Conservation (phyloP, 1,284 basidiomycete species). For the Trichosporon sp. region DNA sequence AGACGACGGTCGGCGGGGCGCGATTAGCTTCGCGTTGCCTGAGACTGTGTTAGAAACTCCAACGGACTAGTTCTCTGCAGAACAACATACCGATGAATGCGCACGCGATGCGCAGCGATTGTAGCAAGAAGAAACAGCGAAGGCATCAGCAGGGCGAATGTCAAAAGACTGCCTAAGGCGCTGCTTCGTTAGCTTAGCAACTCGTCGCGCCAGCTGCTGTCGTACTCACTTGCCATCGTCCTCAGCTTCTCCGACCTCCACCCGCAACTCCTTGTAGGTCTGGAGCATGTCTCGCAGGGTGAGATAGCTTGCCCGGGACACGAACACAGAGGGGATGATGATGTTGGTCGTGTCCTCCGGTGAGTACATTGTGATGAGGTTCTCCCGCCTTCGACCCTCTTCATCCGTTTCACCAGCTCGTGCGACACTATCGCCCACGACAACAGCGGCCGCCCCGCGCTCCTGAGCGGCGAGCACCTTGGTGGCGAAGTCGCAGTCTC, state of each 20-base stretch:
- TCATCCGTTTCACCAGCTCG: slow-evolving; percentile 46
- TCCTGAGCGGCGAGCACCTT: slow-evolving; percentile 77
- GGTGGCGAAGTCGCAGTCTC: slow-evolving; percentile 77
- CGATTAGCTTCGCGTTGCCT: slow-evolving; percentile 47
- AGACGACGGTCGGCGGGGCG: slow-evolving; percentile 43
- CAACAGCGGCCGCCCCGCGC: slow-evolving; percentile 74
- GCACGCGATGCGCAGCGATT: slow-evolving; percentile 40
- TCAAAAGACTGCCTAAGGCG: slow-evolving; percentile 40
- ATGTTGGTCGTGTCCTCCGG: slow-evolving; percentile 54
- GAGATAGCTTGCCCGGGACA: slow-evolving; percentile 48
- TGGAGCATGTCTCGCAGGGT: slow-evolving; percentile 42
- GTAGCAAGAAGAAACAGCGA: slow-evolving; percentile 41
- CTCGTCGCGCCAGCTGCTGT: neutral
- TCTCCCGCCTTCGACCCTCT: slow-evolving; percentile 65
- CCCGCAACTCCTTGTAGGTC: slow-evolving; percentile 28
- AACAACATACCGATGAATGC: slow-evolving; percentile 37
- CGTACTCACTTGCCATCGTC: slow-evolving; percentile 42
- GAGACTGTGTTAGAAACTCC: neutral
- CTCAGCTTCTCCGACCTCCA: slow-evolving; percentile 38
- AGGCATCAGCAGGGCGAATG: slow-evolving; percentile 45
- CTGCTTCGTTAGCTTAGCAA: slow-evolving; percentile 17
- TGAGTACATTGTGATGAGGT: slow-evolving; percentile 84
- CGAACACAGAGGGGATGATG: slow-evolving; percentile 49
- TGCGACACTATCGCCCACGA: slow-evolving; percentile 66
- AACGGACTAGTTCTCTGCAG: neutral